phyloP scores from a whole-genome alignment of 1,284 basidiomycete genomes.

The Ceratobasidium sp. region DNA sequence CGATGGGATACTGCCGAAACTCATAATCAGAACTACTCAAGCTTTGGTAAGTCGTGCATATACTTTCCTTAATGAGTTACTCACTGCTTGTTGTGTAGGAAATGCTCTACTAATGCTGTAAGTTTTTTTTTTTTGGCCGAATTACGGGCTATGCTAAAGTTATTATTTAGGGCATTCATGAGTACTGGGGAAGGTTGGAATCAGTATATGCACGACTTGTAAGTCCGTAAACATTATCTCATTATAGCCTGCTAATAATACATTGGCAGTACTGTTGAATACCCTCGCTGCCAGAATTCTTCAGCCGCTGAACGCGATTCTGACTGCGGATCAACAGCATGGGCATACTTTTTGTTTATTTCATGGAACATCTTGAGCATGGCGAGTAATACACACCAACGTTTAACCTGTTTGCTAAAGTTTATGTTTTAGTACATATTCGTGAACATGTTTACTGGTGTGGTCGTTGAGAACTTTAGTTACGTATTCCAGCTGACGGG shows the following conservation, averaged over 20 bases:
- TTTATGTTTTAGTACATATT: constrained; percentile 80
- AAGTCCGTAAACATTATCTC: constrained; percentile 51
- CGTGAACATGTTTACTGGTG: constrained; percentile 95
- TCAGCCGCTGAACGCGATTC: constrained; percentile 63
- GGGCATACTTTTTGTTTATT: constrained; percentile 92
- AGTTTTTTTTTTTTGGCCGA: background rate
- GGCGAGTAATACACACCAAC: constrained; percentile 62
- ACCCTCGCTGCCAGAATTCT: constrained; percentile 86
- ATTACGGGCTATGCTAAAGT: background rate
- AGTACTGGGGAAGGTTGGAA: constrained; percentile 93
- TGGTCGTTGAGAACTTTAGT: constrained; percentile 96
- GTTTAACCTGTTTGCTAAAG: constrained; percentile 25
- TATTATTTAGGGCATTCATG: constrained; percentile 63
- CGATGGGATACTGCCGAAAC: constrained; percentile 83
- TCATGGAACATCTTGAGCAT: constrained; percentile 97
- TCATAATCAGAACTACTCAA: constrained; percentile 82
- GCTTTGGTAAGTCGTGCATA: constrained; percentile 80
- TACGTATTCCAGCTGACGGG: constrained; percentile 91
- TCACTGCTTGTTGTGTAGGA: constrained; percentile 54
- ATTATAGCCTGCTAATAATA: constrained; percentile 31
- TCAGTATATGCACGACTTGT: constrained; percentile 95
- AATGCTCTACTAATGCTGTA: constrained; percentile 47
- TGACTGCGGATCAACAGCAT: constrained; percentile 89
- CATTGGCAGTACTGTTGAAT: constrained; percentile 69
- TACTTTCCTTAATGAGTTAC: constrained; percentile 68